These are phyloP conservation scores for Phytophthora idaei DNA, from an alignment of 352 stramenopile genomes.

Conservation along the genomic window DNA sequence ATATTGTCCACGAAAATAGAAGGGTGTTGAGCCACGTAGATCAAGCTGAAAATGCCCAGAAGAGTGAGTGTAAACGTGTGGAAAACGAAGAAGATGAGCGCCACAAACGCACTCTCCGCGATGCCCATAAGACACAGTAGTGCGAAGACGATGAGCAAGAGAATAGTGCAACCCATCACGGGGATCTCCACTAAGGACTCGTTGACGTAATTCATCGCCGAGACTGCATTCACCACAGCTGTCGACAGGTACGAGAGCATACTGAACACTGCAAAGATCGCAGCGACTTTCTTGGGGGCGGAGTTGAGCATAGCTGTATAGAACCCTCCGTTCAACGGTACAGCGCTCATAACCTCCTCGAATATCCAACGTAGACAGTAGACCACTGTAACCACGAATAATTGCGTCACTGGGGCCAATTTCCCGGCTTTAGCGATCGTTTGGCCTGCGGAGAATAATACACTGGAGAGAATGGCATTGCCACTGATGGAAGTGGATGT, in stretches of 20 bases:
- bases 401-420: constrained; percentile 78
- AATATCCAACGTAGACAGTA: constrained; percentile 86
- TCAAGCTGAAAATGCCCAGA: constrained; percentile 51
- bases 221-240: constrained; percentile 66
- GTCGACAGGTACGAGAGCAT: constrained; percentile 93
- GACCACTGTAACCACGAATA: constrained; percentile 69
- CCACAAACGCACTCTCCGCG: constrained; percentile 81
- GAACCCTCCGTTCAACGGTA: constrained; percentile 91
- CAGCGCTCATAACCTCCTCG: constrained; percentile 88
- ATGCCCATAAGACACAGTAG: constrained; percentile 83
- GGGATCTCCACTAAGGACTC: constrained; percentile 67
- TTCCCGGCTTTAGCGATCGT: constrained; percentile 70
- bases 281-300: constrained; percentile 87
- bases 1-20: constrained; percentile 77
- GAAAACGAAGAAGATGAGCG: constrained; percentile 78
- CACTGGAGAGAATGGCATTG: constrained; percentile 91
- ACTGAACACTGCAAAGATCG: constrained; percentile 77
- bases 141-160: constrained; percentile 81
- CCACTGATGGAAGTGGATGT: constrained; percentile 88
- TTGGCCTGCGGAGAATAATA: constrained; percentile 69
- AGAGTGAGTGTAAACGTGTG: constrained; percentile 76
- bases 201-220: constrained; percentile 83
- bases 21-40: constrained; percentile 68
- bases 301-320: constrained; percentile 93
- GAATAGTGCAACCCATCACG: constrained; percentile 46